phyloP scores from a whole-genome alignment of 345 rosid species.

The Lumnitzera racemosa region DNA sequence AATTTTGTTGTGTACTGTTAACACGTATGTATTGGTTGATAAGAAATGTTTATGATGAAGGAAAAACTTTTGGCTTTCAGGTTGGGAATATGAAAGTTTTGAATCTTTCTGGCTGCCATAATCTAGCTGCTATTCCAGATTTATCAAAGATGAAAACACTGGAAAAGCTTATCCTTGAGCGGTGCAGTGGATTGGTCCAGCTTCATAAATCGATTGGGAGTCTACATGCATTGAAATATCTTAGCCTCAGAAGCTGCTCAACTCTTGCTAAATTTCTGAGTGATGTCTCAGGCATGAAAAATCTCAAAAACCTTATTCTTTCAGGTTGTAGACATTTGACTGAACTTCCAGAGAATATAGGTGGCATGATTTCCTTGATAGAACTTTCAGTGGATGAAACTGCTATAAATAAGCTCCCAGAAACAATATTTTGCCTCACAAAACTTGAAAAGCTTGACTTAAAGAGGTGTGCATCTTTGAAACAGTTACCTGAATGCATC shows the following conservation, averaged over 20 bases:
- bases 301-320: constrained; percentile 33
- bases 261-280: constrained; percentile 31
- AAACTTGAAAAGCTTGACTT: constrained; percentile 42
- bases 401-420: constrained; percentile 30
- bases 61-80: constrained; percentile 15
- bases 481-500: constrained; percentile 23
- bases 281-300: constrained; percentile 33
- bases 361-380: constrained; percentile 36
- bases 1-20: not conserved
- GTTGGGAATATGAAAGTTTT: constrained; percentile 36
- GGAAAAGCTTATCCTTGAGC: constrained; percentile 34
- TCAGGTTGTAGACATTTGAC: constrained; percentile 26
- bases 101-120: constrained; percentile 29
- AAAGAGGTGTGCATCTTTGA: constrained; percentile 15
- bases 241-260: constrained; percentile 31
- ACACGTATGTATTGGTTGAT: not conserved
- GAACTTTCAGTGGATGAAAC: constrained; percentile 39
- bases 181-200: constrained; percentile 21
- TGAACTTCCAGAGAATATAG: constrained; percentile 29
- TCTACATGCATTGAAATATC: constrained; percentile 18
- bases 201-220: constrained; percentile 35
- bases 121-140: constrained; percentile 33
- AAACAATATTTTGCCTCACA: constrained; percentile 27
- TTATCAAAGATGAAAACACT: constrained; percentile 21
- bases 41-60: not conserved